Evolutionary conservation across 192 early-diverging fungal genomes (phyloP).

Genomic region (Rhizophagus clarus): DNA sequence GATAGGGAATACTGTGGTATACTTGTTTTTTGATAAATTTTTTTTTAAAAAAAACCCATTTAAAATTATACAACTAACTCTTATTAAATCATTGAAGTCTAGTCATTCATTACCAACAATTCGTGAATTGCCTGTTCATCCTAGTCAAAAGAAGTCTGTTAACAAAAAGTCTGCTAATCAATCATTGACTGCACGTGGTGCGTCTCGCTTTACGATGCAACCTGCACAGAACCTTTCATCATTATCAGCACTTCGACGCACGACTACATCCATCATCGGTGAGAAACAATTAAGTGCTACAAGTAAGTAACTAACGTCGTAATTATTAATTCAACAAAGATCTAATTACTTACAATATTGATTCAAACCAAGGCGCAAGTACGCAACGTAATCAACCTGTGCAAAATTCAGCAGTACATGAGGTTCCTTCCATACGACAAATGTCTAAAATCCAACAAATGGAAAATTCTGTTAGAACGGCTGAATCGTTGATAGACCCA

Average conservation of each 20-base stretch:
- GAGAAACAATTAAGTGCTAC: not conserved
- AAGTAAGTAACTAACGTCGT: not conserved
- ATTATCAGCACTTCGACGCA: not conserved
- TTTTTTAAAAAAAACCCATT: too few species aligned
- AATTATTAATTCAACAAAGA: not conserved
- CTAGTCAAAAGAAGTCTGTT: not conserved
- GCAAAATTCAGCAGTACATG: not conserved
- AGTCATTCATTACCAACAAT: not conserved
- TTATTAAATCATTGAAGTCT: not conserved
- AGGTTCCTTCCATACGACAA: not conserved
- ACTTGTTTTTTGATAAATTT: not conserved
- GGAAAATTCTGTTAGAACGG: not conserved
- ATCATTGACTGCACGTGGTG: not conserved
- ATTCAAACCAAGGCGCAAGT: not conserved
- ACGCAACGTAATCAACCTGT: not conserved
- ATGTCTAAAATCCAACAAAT: not conserved
- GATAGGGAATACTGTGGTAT: not conserved
- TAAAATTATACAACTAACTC: not conserved
- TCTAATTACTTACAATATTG: not conserved
- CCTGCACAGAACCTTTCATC: not conserved
- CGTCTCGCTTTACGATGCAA: not conserved
- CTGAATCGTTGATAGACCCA: not conserved
- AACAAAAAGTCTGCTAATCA: not conserved
- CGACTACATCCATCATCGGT: not conserved
- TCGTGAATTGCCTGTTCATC: not conserved